phyloP scores from a whole-genome alignment of 2,329 filamentous ascomycete genomes.

The Scedosporium minutisporum region DNA sequence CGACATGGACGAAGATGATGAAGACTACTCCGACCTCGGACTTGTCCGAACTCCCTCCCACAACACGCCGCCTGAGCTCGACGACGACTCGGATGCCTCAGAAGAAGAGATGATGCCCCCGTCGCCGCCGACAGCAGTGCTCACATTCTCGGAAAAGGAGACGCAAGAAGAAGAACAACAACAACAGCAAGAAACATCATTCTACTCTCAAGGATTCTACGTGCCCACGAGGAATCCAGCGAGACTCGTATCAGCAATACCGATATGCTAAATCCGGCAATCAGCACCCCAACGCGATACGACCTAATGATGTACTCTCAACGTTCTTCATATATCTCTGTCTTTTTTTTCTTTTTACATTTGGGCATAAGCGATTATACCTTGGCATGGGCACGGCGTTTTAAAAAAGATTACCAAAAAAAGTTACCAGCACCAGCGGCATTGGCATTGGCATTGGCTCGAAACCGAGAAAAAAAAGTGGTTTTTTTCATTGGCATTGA shows the following conservation, averaged over 20 bases:
- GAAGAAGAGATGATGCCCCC: slow-evolving; percentile 69
- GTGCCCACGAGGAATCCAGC: slow-evolving; percentile 40
- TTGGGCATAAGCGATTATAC: slow-evolving; percentile 7
- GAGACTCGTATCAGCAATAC: slow-evolving; percentile 44
- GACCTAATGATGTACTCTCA: neutral
- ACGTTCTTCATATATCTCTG: slow-evolving; percentile 7
- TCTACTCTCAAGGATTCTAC: slow-evolving; percentile 46
- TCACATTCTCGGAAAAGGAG: slow-evolving; percentile 54
- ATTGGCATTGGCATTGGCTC: neutral
- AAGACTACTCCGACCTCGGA: slow-evolving; percentile 55
- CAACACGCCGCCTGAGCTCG: slow-evolving; percentile 59
- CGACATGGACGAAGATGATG: slow-evolving; percentile 46
- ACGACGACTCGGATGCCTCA: slow-evolving; percentile 56
- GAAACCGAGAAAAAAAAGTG: neutral
- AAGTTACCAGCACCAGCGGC: slow-evolving; percentile 4
- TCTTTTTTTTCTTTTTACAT: slow-evolving; percentile 6
- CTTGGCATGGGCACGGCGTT: slow-evolving; percentile 5
- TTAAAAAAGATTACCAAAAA: neutral
- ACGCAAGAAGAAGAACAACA: slow-evolving; percentile 29
- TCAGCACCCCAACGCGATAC: neutral
- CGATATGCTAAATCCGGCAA: slow-evolving; percentile 39
- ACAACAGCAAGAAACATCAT: slow-evolving; percentile 26
- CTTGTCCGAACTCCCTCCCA: slow-evolving; percentile 62
- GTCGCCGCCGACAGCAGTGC: slow-evolving; percentile 49
- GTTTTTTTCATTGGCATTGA: slow-evolving; percentile 4